Base-by-base conservation (phyloP, 257 asterid species). In the Henckelia pumila region DNA sequence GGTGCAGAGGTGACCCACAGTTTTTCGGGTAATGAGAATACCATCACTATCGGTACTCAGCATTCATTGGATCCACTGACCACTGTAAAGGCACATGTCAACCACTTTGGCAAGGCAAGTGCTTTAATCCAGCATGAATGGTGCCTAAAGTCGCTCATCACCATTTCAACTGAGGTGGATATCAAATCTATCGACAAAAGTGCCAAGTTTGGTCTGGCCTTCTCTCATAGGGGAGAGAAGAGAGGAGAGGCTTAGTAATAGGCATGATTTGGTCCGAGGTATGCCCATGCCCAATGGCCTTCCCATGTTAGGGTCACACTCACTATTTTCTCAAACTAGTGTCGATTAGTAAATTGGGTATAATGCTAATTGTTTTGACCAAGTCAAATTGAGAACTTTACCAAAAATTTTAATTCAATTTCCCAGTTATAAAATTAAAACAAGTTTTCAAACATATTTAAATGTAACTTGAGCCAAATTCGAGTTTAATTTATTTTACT, bases 191-290 rank as follows among this genome's bases (percentile, higher is more conserved):
- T 82, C 59, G 82, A 79, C 70, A 79, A 82, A 76, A 76, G 77
- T 69, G 78, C 86, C 17, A 82, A 82, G 80, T 76, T 82, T 68
- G 86, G 86, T 4, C 69, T 79, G 53, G 84, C 84, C n/a, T 70
- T 82, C n/a, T n/a, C n/a, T n/a, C n/a, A n/a, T n/a, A n/a, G n/a
- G n/a, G n/a, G n/a, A n/a, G n/a, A n/a, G n/a, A 78, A 40, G 75
- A 72, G 66, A 78, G 83, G 79, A 71, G 76, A 69, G 77, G 80
- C 64, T 10, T 14, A 72, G 78, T 71, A 67, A 78, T 40, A 76
- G 80, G 67, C 76, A 84, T 82, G 82, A 84, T 84, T 82, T 80
- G 82, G 87, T 84, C 85, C 71, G 53, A 63, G 71, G 88, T 87
- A 82, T 85, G 88, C 86, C 70, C 50, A 72, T 78, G 79, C 76